These are phyloP conservation scores for Rhipidocladum racemiflorum DNA, from an alignment of 176 grass and related monocot species.

Conservation along the genomic window DNA sequence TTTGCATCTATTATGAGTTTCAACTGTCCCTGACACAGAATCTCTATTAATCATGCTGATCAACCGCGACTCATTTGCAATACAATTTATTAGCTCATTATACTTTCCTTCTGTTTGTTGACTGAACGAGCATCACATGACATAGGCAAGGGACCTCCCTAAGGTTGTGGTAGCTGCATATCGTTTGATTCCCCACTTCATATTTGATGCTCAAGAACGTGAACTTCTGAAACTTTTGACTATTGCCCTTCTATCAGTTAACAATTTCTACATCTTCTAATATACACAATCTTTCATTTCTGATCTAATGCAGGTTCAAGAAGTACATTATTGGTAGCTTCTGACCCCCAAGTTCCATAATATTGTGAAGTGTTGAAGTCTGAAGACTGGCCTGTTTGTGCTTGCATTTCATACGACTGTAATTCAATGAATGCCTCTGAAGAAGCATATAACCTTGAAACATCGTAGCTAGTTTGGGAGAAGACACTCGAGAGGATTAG, in stretches of 20 bases:
- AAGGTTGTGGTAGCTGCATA: too few relatives aligned
- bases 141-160: too few relatives aligned
- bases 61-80: too few relatives aligned
- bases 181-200: too few relatives aligned
- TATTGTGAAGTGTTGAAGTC: conserved; percentile 81
- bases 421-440: conserved; percentile 87
- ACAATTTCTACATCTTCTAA: neutral
- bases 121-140: too few relatives aligned
- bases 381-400: conserved; percentile 93
- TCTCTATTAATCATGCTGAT: too few relatives aligned
- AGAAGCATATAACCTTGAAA: conserved; percentile 85
- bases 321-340: conserved; percentile 71
- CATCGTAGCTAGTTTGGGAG: conserved; percentile 66
- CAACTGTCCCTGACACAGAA: too few relatives aligned
- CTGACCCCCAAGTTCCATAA: conserved; percentile 82
- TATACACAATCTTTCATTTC: conserved; percentile 7
- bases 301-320: conserved; percentile 49
- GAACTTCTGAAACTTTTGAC: neutral
- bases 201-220: conserved; percentile 95
- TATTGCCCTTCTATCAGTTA: neutral
- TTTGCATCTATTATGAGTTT: too few relatives aligned
- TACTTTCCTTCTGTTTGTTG: too few relatives aligned
- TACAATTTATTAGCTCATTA: too few relatives aligned
- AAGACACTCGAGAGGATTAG: conserved; percentile 82
- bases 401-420: conserved; percentile 82